Base-by-base conservation (phyloP, 331 rosid genomes). In the Telfairia occidentalis region DNA sequence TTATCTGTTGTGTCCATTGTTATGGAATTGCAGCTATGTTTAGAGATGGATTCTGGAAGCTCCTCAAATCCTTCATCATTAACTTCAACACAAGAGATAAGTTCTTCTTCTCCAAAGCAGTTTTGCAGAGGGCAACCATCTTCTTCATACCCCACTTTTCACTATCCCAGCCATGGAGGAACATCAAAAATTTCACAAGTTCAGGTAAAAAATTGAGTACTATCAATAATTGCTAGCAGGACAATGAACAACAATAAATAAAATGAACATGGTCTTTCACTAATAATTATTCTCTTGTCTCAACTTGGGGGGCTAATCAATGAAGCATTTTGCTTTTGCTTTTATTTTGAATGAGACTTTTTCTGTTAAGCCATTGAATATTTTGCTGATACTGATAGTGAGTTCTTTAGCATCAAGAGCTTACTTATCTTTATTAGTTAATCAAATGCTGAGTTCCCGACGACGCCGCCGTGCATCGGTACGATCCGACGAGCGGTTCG, bases 321-420 rank as follows among this genome's bases (percentile, higher is more conserved):
- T 43, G 15, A 45, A 70, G 75, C 75, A 43, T 45, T 70, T 43
- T 70, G 75, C 57, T 43, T 69, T 69, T 69, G 55, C 55, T 26
- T 69, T 67, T 69, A 2, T 26, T 23, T 19, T 37, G 11, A 11
- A 5, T 4, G 29, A 15, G 43, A 69, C 21, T 26, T 69, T 45
- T 6, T 69, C 55, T 43, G 53, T 7, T 57, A 70, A 70, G 75
- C 9, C 40, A 45, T 7, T 70, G 26, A 42, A 69, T 46, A 7
- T 48, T 70, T 45, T 10, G 7, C n/a, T 60, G 11, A 60, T 19
- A 19, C 58, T 52, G 28, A 52, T n/a, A 8, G 58, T 13, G 65
- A 4, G 3, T 5, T 61, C 46, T 18, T n/a, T n/a, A n/a, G n/a
- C n/a, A n/a, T n/a, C n/a, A n/a, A n/a, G n/a, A n/a, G n/a, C n/a